Evolutionary conservation across 768 basidiomycete species (phyloP), one percentile per base, ranked within the genome.

Genomic region (Boletus insuetus): DNA sequence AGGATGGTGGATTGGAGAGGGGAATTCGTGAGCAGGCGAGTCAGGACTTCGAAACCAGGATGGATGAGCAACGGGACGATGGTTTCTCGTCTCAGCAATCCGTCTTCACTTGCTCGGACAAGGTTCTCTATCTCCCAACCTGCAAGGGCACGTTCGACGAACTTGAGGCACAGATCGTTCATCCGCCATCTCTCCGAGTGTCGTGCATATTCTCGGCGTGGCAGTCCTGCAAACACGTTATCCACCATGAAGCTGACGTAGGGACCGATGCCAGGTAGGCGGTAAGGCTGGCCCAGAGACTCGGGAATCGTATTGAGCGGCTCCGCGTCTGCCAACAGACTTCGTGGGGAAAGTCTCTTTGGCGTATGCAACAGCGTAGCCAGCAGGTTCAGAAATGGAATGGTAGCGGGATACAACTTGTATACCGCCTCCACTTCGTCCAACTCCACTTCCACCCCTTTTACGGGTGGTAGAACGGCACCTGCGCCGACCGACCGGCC

Each of bases 161-260:
- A 96, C 55, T 82, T 84, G 42, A 98, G 75, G 51, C 89, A 91
- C 0, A 87, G 77, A 59, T 95, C 93, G 51, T 94, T 89, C 68
- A 90, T 86, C 62, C 84, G 79, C 94, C 93, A 98, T 56, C 87
- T 74, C 64, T 98, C 93, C 13, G 83, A 83, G 12, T 83, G 83
- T 32, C 80, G 79, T 3, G 81, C 75, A 64, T 89, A 98, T 56
- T 90, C 92, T 43, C 94, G 79, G 49, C 76, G 79, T 14, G 84
- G 78, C 41, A 91, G 86, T 49, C 86, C 85, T 32, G 86, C 79
- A 59, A 98, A 89, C 3, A 98, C 91, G 45, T 89, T 90, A 63
- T 98, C 94, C 56, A 96, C 74, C 51, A 95, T 88, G 66, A 96
- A 98, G n/a, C 80, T 75, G 12, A 86, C 78, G 71, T 90, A 96